These are phyloP conservation scores for Casaregolazyma suthepensis DNA, from an alignment of 1,139 yeast species.

Conservation along the genomic window DNA sequence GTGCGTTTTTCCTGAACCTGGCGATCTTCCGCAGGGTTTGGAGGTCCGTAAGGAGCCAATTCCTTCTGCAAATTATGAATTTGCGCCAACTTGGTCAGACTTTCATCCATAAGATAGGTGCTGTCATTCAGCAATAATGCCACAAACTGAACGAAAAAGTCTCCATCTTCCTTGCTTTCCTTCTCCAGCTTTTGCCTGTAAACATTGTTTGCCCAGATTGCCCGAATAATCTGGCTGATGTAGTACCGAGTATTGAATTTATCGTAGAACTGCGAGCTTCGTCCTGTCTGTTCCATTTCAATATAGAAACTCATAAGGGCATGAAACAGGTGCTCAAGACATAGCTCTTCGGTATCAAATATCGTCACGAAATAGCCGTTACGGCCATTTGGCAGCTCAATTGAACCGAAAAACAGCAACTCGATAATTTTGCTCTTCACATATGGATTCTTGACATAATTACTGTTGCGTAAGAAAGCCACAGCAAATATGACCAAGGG, in stretches of 20 bases:
- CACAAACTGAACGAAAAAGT: constrained; percentile 83
- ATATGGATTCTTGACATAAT: constrained; percentile 85
- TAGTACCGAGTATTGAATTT: constrained; percentile 88
- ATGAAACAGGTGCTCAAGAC: constrained; percentile 63
- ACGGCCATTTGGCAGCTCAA: constrained; percentile 41
- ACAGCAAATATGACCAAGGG: constrained; percentile 61
- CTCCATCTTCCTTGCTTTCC: constrained; percentile 58
- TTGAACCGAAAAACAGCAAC: constrained; percentile 68
- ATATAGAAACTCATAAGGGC: constrained; percentile 86
- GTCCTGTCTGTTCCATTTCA: constrained; percentile 93
- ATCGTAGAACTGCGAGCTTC: constrained; percentile 92
- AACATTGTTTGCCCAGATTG: constrained; percentile 67
- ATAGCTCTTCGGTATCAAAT: constrained; percentile 58
- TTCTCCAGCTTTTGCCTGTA: constrained; percentile 63
- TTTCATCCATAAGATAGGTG: constrained; percentile 86
- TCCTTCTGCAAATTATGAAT: constrained; percentile 73
- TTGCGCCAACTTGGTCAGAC: constrained; percentile 68
- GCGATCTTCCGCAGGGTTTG: constrained; percentile 15
- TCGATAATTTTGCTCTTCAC: constrained; percentile 81
- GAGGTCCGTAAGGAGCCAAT: constrained; percentile 23
- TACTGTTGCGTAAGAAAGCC: constrained; percentile 75
- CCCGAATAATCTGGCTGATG: constrained; percentile 75
- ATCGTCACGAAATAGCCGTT: constrained; percentile 67
- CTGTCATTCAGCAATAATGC: constrained; percentile 94
- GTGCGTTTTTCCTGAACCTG: constrained; percentile 46